Evolutionary conservation across 164 flowering plant genomes (phyloP), one percentile per base, ranked within the genome.

Genomic region (Dillenia turbinata): DNA sequence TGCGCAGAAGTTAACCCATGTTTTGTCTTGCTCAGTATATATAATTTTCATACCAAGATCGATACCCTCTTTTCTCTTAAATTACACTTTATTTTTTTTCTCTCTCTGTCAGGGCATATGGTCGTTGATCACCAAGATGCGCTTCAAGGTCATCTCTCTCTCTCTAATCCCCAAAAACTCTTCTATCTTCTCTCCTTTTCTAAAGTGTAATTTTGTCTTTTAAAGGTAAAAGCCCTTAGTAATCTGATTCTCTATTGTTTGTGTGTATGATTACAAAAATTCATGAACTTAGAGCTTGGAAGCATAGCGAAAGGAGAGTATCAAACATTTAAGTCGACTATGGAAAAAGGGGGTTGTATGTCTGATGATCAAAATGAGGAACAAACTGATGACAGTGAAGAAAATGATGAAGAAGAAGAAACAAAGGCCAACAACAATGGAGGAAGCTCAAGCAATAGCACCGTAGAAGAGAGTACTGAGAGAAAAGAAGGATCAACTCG

Each of bases 391-490:
- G 76, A 68, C 0, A 71, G 63, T 10, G 69, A 64, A 6, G 76
- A 67, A 13, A 65, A 72, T 5, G 70, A 66, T 0, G 79, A 65
- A 4, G 67, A 49, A 57, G 63, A 54, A 6, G 62, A 68, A 10
- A 55, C 26, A 8, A 61, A 72, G 67, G 54, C 63, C 8, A 69
- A 54, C 8, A 69, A 54, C 52, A 77, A 78, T 53, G 87, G 82
- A 64, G 82, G 77, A 48, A 81, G 85, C 71, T 86, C 96, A n/a
- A 85, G 92, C 78, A 84, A 79, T 60, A 90, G 92, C 77, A 90
- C 97, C 14, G 86, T 86, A 8, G 97, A 88, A 63, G 94, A 85
- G 79, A 79, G 52, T 33, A 33, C 40, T 12, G 83, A 75, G 43
- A 77, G 75, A 64, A 82, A 78, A 73, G 47, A 71, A 0, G 17